These are phyloP conservation scores for Monosporascus sp. DNA, from an alignment of 2,329 filamentous ascomycete species.

Conservation along the genomic window DNA sequence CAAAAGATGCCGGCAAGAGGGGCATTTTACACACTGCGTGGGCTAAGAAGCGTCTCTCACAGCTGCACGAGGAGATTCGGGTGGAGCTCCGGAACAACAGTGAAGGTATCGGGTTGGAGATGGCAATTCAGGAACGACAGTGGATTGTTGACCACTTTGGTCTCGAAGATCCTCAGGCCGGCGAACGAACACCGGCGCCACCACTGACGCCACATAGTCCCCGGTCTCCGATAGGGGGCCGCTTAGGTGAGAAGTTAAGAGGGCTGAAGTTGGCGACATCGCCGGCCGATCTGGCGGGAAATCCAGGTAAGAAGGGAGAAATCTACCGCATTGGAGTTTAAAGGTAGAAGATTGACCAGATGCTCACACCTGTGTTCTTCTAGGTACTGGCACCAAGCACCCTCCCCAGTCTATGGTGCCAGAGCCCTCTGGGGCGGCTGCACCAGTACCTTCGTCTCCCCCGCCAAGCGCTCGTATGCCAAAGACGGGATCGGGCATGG, in stretches of 20 bases:
- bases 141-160: conserved; percentile 85
- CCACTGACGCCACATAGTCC: conserved; percentile 48
- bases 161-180: conserved; percentile 37
- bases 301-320: conserved; percentile 40
- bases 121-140: conserved; percentile 75
- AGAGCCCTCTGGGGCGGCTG: conserved; percentile 31
- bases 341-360: not conserved
- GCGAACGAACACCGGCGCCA: conserved; percentile 16
- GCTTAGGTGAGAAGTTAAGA: conserved; percentile 72
- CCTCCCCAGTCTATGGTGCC: conserved; percentile 6
- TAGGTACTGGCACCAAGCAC: conserved; percentile 8
- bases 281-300: conserved; percentile 55
- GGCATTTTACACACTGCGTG: conserved; percentile 86
- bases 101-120: conserved; percentile 78
- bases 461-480: not conserved
- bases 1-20: conserved; percentile 63
- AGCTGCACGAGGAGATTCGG: conserved; percentile 72
- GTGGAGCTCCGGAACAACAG: conserved; percentile 66
- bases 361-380: conserved; percentile 16
- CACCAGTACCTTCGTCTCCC: not conserved
- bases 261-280: conserved; percentile 75
- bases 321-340: not conserved
- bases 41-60: conserved; percentile 75
- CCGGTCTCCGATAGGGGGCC: conserved; percentile 60
- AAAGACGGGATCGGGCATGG: conserved; percentile 19